phyloP scores from a whole-genome alignment of 164 flowering plant genomes.

The Malania oleifera region DNA sequence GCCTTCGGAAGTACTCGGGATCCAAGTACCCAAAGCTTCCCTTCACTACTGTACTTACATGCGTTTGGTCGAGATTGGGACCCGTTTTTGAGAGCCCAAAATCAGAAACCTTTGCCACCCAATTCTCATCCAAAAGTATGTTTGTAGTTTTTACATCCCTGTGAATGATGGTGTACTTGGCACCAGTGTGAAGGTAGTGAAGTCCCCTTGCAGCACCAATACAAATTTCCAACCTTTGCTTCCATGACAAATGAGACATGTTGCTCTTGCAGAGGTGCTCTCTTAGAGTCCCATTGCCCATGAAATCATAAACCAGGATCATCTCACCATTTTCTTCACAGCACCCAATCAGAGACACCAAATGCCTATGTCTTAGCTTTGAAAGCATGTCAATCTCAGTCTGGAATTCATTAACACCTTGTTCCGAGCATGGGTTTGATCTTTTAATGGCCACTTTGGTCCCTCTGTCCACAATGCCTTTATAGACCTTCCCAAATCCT shows the following conservation, averaged over 20 bases:
- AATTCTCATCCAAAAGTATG: slow-evolving; percentile 46
- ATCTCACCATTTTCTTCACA: slow-evolving; percentile 51
- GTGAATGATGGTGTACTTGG: slow-evolving; percentile 46
- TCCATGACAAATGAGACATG: slow-evolving; percentile 41
- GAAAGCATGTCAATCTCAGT: slow-evolving; percentile 69
- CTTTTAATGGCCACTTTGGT: slow-evolving; percentile 59
- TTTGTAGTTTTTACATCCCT: slow-evolving; percentile 58
- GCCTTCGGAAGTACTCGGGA: slow-evolving; percentile 42
- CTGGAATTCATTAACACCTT: slow-evolving; percentile 55
- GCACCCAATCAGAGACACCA: slow-evolving; percentile 50
- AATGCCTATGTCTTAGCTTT: slow-evolving; percentile 51
- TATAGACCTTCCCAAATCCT: slow-evolving; percentile 68
- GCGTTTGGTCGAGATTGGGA: slow-evolving; percentile 31
- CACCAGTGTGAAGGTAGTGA: slow-evolving; percentile 52
- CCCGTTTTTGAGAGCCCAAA: slow-evolving; percentile 56
- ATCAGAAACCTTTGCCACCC: slow-evolving; percentile 62
- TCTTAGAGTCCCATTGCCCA: slow-evolving; percentile 51
- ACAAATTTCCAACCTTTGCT: slow-evolving; percentile 43
- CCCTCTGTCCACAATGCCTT: slow-evolving; percentile 46
- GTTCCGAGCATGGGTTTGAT: slow-evolving; percentile 65
- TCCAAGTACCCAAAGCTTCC: slow-evolving; percentile 49
- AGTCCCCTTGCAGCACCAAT: slow-evolving; percentile 51
- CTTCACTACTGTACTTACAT: slow-evolving; percentile 48
- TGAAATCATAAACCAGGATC: slow-evolving; percentile 54
- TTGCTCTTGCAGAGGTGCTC: slow-evolving; percentile 40